Evolutionary conservation across 768 basidiomycete genomes (phyloP).

Genomic region (Tephrocybe sp.): DNA sequence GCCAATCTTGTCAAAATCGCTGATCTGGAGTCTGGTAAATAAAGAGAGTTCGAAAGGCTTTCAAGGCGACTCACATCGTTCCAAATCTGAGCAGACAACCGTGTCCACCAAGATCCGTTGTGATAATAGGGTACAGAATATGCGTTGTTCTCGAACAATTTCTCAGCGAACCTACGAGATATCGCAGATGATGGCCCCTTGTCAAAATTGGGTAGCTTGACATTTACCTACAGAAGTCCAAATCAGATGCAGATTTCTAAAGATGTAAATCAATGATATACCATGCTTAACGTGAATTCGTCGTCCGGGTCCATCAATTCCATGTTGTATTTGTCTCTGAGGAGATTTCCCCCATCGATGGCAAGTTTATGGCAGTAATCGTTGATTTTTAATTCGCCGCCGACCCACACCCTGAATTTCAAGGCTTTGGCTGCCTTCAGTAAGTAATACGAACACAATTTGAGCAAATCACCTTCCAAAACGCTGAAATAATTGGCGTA

Average conservation of each 20-base stretch:
- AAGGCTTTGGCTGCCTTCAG: neutral
- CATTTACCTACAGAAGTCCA: slow-evolving; percentile 2
- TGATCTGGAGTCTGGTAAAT: neutral
- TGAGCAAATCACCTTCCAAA: neutral
- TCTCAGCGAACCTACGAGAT: slow-evolving; percentile 21
- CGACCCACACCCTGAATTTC: neutral
- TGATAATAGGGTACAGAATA: slow-evolving; percentile 14
- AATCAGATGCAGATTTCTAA: neutral
- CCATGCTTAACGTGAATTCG: neutral
- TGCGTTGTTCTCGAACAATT: slow-evolving; percentile 29
- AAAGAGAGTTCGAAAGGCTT: neutral
- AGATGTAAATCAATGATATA: neutral
- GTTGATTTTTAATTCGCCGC: neutral
- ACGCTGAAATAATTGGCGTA: slow-evolving; percentile 2
- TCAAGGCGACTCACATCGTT: slow-evolving; percentile 13
- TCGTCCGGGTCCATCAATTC: neutral
- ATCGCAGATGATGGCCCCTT: slow-evolving; percentile 17
- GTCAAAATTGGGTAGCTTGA: slow-evolving; percentile 21
- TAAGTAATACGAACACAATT: neutral
- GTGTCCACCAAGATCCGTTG: slow-evolving; percentile 19
- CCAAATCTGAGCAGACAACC: slow-evolving; percentile 22
- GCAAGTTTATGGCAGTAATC: neutral
- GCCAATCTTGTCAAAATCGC: slow-evolving; percentile 7
- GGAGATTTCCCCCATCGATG: neutral
- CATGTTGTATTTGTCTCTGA: neutral